Conservation (phyloP, 1,284 basidiomycete species). For the Ustilago tritici region DNA sequence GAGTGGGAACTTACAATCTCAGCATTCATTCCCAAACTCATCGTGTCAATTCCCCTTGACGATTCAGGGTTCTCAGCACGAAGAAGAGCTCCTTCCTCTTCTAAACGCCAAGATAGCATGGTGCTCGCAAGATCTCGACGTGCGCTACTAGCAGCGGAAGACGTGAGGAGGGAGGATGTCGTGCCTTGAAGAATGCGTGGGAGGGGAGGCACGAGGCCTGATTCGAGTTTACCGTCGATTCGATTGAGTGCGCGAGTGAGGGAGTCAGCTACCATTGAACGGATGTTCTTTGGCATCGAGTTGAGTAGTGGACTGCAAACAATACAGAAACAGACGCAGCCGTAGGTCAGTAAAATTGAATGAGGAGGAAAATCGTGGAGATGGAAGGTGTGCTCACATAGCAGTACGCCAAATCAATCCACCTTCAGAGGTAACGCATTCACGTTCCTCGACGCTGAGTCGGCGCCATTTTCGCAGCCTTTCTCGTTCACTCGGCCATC, state of each 20-base stretch:
- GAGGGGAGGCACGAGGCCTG: conserved; percentile 38
- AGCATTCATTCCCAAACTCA: conserved; percentile 33
- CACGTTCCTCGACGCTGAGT: conserved; percentile 44
- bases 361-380: not conserved
- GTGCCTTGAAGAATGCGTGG: conserved; percentile 28
- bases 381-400: conserved; percentile 15
- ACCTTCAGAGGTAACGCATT: conserved; percentile 51
- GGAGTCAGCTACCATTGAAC: conserved; percentile 35
- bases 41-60: conserved; percentile 7
- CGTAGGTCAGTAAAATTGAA: not conserved
- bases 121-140: conserved; percentile 39
- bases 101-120: conserved; percentile 44
- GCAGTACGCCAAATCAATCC: conserved; percentile 55
- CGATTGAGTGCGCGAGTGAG: conserved; percentile 35
- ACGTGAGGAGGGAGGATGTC: not conserved
- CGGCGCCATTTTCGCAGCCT: conserved; percentile 47
- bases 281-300: conserved; percentile 50
- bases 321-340: not conserved
- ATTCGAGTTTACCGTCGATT: conserved; percentile 42
- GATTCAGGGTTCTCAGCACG: conserved; percentile 11
- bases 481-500: conserved; percentile 40
- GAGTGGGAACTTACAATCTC: conserved; percentile 35
- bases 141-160: not conserved
- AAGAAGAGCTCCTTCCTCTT: conserved; percentile 34
- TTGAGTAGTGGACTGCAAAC: conserved; percentile 33